Evolutionary conservation across 768 basidiomycete species (phyloP).

Genomic region (Serendipita vermifera): DNA sequence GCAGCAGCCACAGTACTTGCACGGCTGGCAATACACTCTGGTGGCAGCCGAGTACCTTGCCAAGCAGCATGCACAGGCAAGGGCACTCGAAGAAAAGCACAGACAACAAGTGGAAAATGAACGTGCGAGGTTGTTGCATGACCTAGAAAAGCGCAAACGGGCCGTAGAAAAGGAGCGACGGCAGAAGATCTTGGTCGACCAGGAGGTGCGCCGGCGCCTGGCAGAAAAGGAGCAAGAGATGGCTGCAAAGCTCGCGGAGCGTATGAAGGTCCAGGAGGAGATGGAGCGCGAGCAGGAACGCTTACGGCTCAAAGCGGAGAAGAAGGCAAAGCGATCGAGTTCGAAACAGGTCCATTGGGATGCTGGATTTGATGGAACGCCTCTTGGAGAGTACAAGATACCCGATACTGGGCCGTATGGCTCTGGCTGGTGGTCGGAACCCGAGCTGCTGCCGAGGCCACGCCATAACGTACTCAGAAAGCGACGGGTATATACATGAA

Average conservation of each 20-base stretch:
- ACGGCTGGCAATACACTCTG: too few species aligned
- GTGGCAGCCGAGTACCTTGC: not conserved
- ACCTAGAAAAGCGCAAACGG: slow-evolving; percentile 23
- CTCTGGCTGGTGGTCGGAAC: slow-evolving; percentile 3
- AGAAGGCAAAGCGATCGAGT: not conserved
- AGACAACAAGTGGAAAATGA: slow-evolving; percentile 3
- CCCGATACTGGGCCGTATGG: not conserved
- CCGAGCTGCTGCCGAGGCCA: not conserved
- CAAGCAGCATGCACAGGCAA: not conserved
- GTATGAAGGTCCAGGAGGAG: not conserved
- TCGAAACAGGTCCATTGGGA: slow-evolving; percentile 6
- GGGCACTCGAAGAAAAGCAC: not conserved
- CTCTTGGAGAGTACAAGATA: not conserved
- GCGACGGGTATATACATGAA: too few species aligned
- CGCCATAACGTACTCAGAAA: slow-evolving; percentile 1
- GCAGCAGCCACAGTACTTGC: too few species aligned
- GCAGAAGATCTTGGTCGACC: slow-evolving; percentile 56
- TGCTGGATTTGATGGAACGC: not conserved
- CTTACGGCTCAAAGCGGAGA: not conserved
- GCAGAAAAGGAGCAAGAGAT: slow-evolving; percentile 30
- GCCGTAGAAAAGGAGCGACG: slow-evolving; percentile 29
- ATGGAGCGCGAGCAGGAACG: not conserved
- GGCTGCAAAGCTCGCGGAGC: not conserved
- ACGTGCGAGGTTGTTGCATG: not conserved
- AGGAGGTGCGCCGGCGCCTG: slow-evolving; percentile 43